Evolutionary conservation across 805 yeast genomes (phyloP), one percentile per base, ranked within the genome.

Genomic region (Candida odintsovae): DNA sequence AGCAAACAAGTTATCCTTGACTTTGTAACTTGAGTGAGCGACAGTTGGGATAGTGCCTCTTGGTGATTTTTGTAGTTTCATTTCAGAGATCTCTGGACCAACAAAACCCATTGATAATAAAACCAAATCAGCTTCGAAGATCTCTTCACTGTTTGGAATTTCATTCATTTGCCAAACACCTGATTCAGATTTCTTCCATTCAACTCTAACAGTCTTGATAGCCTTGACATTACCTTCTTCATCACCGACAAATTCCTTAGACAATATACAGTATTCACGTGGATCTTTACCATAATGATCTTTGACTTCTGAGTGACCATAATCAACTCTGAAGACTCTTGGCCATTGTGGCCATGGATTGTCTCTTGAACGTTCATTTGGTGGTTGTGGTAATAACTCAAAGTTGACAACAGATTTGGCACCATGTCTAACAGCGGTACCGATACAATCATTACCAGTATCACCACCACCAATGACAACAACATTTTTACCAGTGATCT

Each of bases 271-370:
- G 71, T 90, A 92, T 66, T 94, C 97, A 72, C 99, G 86, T 47
- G 98, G 98, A 68, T 92, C 99, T 69, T 84, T 85, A 54, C 98
- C 98, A 66, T 90, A 92, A 68, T 90, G 97, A 42, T 87, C 86
- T 49, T 86, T 78, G 49, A 94, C 98, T 69, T 92, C 99, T 53
- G 90, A 77, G 70, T 92, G 99, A 57, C 99, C 99, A 64, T 92
- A 92, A 72, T 92, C 99, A 50, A 92, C 95, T 63, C 98, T 81
- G 85, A 94, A 92, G 61, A 94, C 80, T 65, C 97, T 78, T 57
- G 99, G 98, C 98, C 98, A 92, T 72, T 92, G 99, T 39, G 99
- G 99, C 99, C 99, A 92, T 68, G 99, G 98, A 70, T 92, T 92
- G 70, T 94, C 97, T 70, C 82, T 86, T 40, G 90, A 85, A 67